Evolutionary conservation across 768 basidiomycete genomes (phyloP).

Genomic region (Suillus placidus): DNA sequence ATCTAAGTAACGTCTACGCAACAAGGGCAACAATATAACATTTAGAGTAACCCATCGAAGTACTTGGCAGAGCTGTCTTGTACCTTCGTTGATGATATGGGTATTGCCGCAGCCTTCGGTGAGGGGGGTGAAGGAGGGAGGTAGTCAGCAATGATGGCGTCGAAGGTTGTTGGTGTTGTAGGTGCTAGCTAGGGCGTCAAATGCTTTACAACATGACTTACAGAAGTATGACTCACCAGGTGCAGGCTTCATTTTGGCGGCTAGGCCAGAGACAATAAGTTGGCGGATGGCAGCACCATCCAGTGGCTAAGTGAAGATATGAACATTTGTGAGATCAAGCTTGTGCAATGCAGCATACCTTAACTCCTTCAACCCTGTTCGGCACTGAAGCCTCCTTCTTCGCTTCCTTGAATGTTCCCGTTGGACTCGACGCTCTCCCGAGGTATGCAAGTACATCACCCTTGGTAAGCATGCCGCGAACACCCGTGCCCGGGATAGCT

Average conservation of each 20-base stretch:
- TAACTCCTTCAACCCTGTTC: slow-evolving; percentile 41
- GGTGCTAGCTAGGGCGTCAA: slow-evolving; percentile 36
- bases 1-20: slow-evolving; percentile 7
- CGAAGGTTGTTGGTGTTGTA: slow-evolving; percentile 56
- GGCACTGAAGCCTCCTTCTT: slow-evolving; percentile 28
- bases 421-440: slow-evolving; percentile 78
- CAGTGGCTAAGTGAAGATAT: slow-evolving; percentile 42
- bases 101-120: slow-evolving; percentile 5
- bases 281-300: slow-evolving; percentile 68
- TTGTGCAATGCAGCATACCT: slow-evolving; percentile 33
- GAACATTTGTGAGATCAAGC: not conserved
- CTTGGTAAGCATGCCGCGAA: slow-evolving; percentile 93
- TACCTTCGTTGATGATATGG: slow-evolving; percentile 9
- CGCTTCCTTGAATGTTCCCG: slow-evolving; percentile 69
- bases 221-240: slow-evolving; percentile 41
- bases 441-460: slow-evolving; percentile 90
- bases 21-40: slow-evolving; percentile 5
- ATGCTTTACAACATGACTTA: not conserved
- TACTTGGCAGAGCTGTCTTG: slow-evolving; percentile 36
- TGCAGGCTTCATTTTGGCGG: slow-evolving; percentile 55
- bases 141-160: slow-evolving; percentile 77
- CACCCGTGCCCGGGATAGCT: slow-evolving; percentile 84
- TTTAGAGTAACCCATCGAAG: slow-evolving; percentile 45
- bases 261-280: slow-evolving; percentile 62
- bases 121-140: slow-evolving; percentile 44